Evolutionary conservation across 768 basidiomycete species (phyloP).

Genomic region (Naganishia kalamii): DNA sequence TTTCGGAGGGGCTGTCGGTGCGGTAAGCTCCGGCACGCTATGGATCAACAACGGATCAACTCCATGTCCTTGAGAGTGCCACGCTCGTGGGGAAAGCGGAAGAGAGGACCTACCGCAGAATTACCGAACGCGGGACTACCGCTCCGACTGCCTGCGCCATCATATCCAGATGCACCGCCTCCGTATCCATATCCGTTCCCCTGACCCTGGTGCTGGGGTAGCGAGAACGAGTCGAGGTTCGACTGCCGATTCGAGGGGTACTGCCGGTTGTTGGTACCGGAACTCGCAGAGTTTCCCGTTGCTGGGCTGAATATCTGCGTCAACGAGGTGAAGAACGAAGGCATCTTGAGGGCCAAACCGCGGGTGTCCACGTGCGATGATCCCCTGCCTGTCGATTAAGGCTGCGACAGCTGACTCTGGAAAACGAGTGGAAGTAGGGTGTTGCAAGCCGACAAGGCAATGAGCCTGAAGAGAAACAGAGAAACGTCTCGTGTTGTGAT

Average conservation of each 20-base stretch:
- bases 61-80: not conserved
- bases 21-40: not conserved
- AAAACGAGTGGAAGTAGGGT: too few relatives aligned
- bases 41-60: not conserved
- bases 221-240: slow-evolving; percentile 13
- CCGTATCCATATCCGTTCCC: slow-evolving; percentile 10
- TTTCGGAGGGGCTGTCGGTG: slow-evolving; percentile 2
- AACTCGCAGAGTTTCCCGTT: not conserved
- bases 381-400: too few relatives aligned
- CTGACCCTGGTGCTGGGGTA: slow-evolving; percentile 11
- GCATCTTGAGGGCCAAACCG: slow-evolving; percentile 17
- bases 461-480: too few relatives aligned
- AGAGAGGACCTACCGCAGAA: not conserved
- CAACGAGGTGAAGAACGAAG: slow-evolving; percentile 16
- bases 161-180: not conserved
- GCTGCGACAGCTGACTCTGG: too few relatives aligned
- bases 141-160: slow-evolving; percentile 17
- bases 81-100: not conserved
- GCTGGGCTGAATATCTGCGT: slow-evolving; percentile 8
- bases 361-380: too few relatives aligned
- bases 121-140: slow-evolving; percentile 17
- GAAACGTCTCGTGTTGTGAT: too few relatives aligned
- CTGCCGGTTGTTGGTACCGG: not conserved
- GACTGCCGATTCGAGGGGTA: not conserved
- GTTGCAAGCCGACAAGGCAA: too few relatives aligned